Evolutionary conservation across 1,284 basidiomycete genomes (phyloP), one percentile per base, ranked within the genome.

Genomic region (Ustilago nuda): DNA sequence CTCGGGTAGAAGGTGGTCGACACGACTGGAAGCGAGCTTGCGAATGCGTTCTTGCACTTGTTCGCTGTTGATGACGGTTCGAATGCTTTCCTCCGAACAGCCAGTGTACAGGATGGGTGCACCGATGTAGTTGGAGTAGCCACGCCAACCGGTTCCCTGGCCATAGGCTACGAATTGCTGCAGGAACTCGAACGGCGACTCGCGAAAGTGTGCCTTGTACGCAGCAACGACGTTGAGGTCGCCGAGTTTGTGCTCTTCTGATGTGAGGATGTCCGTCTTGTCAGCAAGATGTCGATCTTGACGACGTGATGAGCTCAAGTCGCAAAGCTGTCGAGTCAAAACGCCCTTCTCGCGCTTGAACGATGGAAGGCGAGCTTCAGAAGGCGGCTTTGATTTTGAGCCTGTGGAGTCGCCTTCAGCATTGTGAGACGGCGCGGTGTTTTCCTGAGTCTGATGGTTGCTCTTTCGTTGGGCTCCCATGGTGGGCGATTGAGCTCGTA

Each of bases 191-290:
- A 81, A 56, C 7, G 82, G 82, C 30, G 81, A 76, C 50, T 83
- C 79, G 19, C 82, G 72, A 30, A 83, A 80, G 60, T 82, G 82
- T 3, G 82, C 82, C 37, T 80, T 82, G 75, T 83, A 82, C 4
- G 77, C 75, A 23, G 76, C 80, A 15, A 83, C 79, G 8, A 83
- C 81, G 52, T 83, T 83, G 59, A 83, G 65, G 65, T 82, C 78
- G 30, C 75, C 75, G 0, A 77, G 71, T 61, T 76, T 69, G 61
- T 72, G 62, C 48, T 76, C 74, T 33, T 72, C 69, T 2, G 69
- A 68, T 4, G 74, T 66, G 43, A 76, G 66, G 52, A 76, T 56
- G 36, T 66, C 74, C 13, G 56, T 56, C 32, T 63, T 46, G 52
- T 67, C 59, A 6, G 66, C 68, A 1, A 76, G 48, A 50, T 57